Evolutionary conservation across 2,329 filamentous ascomycete genomes (phyloP), one percentile per base, ranked within the genome.

Genomic region (Aureobasidium mangrovei): DNA sequence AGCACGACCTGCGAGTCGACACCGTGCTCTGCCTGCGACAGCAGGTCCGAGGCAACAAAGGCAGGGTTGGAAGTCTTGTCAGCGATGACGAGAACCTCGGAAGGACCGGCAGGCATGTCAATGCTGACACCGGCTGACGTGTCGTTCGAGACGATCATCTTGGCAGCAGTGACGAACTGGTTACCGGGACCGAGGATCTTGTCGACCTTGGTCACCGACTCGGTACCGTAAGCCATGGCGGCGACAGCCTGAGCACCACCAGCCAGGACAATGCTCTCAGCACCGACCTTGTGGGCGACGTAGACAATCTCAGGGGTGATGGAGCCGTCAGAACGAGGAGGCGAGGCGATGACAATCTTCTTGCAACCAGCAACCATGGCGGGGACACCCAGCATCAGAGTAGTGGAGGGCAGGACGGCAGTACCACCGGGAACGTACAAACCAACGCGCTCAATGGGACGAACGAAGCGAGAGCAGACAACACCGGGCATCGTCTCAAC

Each of bases 401-500:
- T 93, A 6, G 93, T 97, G 54, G 90, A 95, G 9, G 93, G 93
- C 39, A 98, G 78, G n/a, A 98, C 93, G 1, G 93, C 93, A 1
- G 93, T 98, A 58, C 93, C 93, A 55, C 93, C 93, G 5, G 93
- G 93, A 12, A 98, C 86, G 70, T 98, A 98, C 4, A 96, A 77
- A 59, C 93, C 93, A n/a, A 98, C 93, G 36, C 90, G 80, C 71
- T 97, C 93, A 60, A 98, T 97, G 0, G 93, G 86, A 24, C 93
- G 80, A 9, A 84, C 84, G 73, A 98, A 97, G 56, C 93, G 88
- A 59, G 88, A 94, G 75, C 93, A 98, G 29, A 93, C 78, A 3
- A 98, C 90, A 32, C 93, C 93, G 0, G 93, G 93, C 93, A 98
- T 98, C 1, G 93, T 98, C 75, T 97, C 91, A 6, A 98, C 88